Percentiles rank a stretch among this genome's conserved stretches.
Evolutionary conservation across 1,139 yeast genomes (phyloP).

Genomic region (Kodamaea ohmeri): DNA sequence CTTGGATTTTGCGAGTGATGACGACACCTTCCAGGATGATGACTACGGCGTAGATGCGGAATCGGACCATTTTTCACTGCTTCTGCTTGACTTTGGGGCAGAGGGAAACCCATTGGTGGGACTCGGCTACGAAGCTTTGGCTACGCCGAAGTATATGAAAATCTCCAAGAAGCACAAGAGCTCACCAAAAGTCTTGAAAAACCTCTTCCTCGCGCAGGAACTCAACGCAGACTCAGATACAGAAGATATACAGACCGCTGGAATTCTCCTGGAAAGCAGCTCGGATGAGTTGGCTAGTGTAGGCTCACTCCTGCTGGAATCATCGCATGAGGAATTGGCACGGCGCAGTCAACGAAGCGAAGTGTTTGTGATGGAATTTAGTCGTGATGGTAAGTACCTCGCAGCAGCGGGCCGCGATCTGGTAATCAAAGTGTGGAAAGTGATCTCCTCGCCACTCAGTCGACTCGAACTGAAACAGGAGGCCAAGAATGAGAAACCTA

Average conservation of each 20-base stretch:
- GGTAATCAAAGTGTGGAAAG: slow-evolving; percentile 72
- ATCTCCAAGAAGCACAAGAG: slow-evolving; percentile 43
- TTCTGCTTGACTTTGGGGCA: slow-evolving; percentile 9
- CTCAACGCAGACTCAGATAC: slow-evolving; percentile 27
- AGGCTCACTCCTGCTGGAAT: slow-evolving; percentile 4
- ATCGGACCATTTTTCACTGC: slow-evolving; percentile 9
- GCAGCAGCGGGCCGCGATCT: slow-evolving; percentile 84
- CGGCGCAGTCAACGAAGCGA: slow-evolving; percentile 35
- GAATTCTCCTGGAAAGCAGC: background rate
- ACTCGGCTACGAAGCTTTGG: slow-evolving; percentile 37
- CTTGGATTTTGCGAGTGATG: slow-evolving; percentile 15
- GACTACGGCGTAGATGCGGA: slow-evolving; percentile 5
- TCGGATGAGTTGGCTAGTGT: slow-evolving; percentile 7
- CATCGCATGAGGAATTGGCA: slow-evolving; percentile 4
- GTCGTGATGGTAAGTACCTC: slow-evolving; percentile 73
- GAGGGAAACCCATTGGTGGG: slow-evolving; percentile 28
- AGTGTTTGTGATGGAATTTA: slow-evolving; percentile 70
- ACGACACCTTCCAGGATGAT: slow-evolving; percentile 10
- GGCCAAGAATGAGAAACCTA: slow-evolving; percentile 9
- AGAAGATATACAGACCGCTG: background rate
- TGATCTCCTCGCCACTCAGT: slow-evolving; percentile 66
- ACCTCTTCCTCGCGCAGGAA: slow-evolving; percentile 81
- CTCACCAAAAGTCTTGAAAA: slow-evolving; percentile 46
- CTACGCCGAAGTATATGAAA: slow-evolving; percentile 54
- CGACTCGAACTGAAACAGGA: slow-evolving; percentile 35